Evolutionary conservation across 768 basidiomycete species (phyloP), one percentile per base, ranked within the genome.

Genomic region (Aureoboletus auriporus): DNA sequence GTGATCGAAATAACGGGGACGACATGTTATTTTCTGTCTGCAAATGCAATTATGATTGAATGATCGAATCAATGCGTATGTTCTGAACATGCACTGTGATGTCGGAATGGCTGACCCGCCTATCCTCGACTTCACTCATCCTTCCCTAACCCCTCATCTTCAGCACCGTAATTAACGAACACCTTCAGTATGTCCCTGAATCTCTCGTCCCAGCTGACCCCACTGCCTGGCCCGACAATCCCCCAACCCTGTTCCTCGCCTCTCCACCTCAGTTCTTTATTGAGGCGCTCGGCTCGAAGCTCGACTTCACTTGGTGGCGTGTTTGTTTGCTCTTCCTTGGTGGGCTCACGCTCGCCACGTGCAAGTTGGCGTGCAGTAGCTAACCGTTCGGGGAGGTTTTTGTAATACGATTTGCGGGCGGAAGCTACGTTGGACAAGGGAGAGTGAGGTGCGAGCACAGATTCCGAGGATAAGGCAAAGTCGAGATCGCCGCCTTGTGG

Each of bases 251-350:
- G 75, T 46, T 86, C 69, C 58, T 94, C 88, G 17, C 78, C 75
- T 39, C 81, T 77, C 95, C 95, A 98, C 57, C 82, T 74, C 56
- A 82, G 65, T 70, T 98, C 95, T 70, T 93, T 95, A 68, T 86
- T 86, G 65, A 93, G 65, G 56, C 95, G 75, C 69, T 97, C 93
- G 34, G 85, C 85, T 39, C 87, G 80, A 48, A 98, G 73, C 62
- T 96, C 90, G 17, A 89, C 85, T 69, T 97, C 92, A 1, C 87
- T 93, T 27, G 82, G 83, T 4, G 93, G 90, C 3, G 91, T 89
- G 57, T 86, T 78, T 12, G 74, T 75, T 38, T 67, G 58, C 67
- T 97, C 95, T 50, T 87, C 89, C 61, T 87, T 88, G 12, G 92
- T 95, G n/a, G 85, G 82, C 57, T 92, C 86, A 11, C 93, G 77